phyloP scores from a whole-genome alignment of 1,284 basidiomycete species.

The Lignosus rhinocerotis region DNA sequence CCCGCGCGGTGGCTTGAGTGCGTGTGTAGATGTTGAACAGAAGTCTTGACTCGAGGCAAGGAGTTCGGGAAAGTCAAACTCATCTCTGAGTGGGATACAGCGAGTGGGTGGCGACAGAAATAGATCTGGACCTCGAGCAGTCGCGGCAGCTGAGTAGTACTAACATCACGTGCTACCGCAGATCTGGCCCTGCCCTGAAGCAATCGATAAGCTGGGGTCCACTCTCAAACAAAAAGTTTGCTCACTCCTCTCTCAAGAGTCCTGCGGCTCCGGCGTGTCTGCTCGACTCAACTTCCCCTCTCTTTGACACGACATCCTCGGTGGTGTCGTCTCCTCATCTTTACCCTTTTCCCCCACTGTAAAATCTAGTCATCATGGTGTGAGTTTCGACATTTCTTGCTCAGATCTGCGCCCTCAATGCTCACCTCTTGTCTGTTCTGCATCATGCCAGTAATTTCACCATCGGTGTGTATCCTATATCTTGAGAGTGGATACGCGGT shows the following conservation, averaged over 20 bases:
- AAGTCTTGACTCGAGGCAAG: no score
- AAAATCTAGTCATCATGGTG: slow-evolving; percentile 70
- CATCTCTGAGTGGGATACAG: background rate
- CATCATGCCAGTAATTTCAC: slow-evolving; percentile 74
- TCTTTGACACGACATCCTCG: slow-evolving; percentile 26
- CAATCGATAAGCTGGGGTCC: slow-evolving; percentile 34
- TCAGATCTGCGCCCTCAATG: slow-evolving; percentile 17
- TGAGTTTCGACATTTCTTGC: slow-evolving; percentile 44
- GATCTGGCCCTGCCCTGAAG: slow-evolving; percentile 34
- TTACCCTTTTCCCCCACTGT: slow-evolving; percentile 35
- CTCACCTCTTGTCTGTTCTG: slow-evolving; percentile 36
- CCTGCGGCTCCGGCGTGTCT: slow-evolving; percentile 32
- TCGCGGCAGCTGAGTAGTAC: background rate
- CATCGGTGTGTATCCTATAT: slow-evolving; percentile 59
- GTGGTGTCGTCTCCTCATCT: slow-evolving; percentile 25
- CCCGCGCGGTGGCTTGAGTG: no score
- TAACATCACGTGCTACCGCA: slow-evolving; percentile 20
- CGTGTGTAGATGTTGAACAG: no score
- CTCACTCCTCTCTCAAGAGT: slow-evolving; percentile 25
- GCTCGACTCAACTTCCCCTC: slow-evolving; percentile 28
- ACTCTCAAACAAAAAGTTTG: slow-evolving; percentile 25
- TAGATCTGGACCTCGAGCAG: slow-evolving; percentile 3
- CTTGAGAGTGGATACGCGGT: background rate
- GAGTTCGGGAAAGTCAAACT: no score
- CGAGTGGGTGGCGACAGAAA: background rate